Conservation (phyloP, 805 yeast genomes). For the Saturnispora quitensis region DNA sequence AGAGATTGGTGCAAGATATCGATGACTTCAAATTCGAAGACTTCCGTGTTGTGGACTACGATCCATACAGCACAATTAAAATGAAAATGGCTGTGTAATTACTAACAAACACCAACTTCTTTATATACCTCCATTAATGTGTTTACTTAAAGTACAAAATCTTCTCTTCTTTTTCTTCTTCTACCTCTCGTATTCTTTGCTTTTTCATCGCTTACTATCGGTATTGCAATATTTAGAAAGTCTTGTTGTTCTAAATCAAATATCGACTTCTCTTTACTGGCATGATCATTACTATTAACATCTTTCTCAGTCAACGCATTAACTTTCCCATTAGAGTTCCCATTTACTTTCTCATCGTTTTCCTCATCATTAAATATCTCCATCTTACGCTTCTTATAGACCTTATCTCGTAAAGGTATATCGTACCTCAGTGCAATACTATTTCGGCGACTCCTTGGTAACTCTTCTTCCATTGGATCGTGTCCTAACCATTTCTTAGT, state of each 20-base stretch:
- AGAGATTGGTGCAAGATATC: conserved; percentile 56
- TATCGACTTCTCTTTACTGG: conserved; percentile 1
- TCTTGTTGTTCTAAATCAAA: conserved; percentile 5
- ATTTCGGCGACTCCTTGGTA: conserved; percentile 33
- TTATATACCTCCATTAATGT: not conserved
- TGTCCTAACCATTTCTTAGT: conserved; percentile 14
- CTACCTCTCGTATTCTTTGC: not conserved
- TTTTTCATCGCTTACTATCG: not conserved
- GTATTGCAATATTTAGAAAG: conserved; percentile 2
- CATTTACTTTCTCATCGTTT: not conserved
- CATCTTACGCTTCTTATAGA: not conserved
- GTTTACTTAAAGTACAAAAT: conserved; percentile 3
- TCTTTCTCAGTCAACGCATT: not conserved
- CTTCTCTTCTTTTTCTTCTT: not conserved
- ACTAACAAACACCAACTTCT: not conserved
- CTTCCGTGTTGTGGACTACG: conserved; percentile 69
- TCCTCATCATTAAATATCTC: conserved; percentile 14
- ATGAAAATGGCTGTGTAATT: conserved; percentile 94
- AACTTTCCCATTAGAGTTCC: not conserved
- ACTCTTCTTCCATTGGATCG: conserved; percentile 20
- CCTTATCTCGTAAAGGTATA: conserved; percentile 46
- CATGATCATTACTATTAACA: not conserved
- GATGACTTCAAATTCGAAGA: conserved; percentile 89
- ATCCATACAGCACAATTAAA: conserved; percentile 75
- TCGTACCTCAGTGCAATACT: conserved; percentile 56